phyloP scores from a whole-genome alignment of 495 filamentous ascomycete genomes.

The Lasiosphaeris hirsuta region DNA sequence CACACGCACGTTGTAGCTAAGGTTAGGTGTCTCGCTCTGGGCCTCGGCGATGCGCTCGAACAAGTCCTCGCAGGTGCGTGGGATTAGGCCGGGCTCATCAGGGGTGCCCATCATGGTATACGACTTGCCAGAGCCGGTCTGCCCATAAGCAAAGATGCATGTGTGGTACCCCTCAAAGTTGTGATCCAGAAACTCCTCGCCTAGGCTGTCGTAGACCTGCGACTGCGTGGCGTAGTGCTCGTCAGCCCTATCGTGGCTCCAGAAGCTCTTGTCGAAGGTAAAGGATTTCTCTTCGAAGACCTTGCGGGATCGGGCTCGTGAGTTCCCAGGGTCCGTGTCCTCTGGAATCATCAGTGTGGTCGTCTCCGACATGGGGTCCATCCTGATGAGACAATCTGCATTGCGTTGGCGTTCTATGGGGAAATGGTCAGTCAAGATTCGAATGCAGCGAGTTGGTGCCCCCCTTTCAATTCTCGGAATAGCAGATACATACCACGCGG shows the following conservation, averaged over 20 bases:
- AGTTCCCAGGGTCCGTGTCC: constrained; percentile 60
- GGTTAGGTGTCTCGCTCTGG: constrained; percentile 67
- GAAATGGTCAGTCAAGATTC: not conserved
- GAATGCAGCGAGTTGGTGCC: not conserved
- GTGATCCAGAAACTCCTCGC: constrained; percentile 96
- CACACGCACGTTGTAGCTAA: constrained; percentile 93
- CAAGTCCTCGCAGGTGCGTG: constrained; percentile 93
- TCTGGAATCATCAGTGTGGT: constrained; percentile 74
- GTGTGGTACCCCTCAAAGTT: constrained; percentile 99
- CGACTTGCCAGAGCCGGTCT: constrained; percentile 95
- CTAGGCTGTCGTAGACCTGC: constrained; percentile 89
- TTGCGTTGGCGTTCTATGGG: constrained; percentile 70
- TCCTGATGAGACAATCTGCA: constrained; percentile 80
- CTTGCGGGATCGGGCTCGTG: constrained; percentile 67
- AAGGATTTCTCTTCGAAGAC: constrained; percentile 84
- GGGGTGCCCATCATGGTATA: constrained; percentile 99
- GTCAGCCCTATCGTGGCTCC: constrained; percentile 77
- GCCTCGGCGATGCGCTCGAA: constrained; percentile 91
- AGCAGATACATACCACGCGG: constrained; percentile 64
- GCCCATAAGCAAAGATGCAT: constrained; percentile 97
- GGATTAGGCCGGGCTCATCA: constrained; percentile 82
- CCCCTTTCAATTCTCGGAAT: not conserved
- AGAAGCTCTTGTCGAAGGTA: constrained; percentile 96
- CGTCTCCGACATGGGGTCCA: constrained; percentile 80
- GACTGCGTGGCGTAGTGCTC: constrained; percentile 64